Conservation (phyloP, 1,284 basidiomycete genomes). For the Fistulina hepatica region DNA sequence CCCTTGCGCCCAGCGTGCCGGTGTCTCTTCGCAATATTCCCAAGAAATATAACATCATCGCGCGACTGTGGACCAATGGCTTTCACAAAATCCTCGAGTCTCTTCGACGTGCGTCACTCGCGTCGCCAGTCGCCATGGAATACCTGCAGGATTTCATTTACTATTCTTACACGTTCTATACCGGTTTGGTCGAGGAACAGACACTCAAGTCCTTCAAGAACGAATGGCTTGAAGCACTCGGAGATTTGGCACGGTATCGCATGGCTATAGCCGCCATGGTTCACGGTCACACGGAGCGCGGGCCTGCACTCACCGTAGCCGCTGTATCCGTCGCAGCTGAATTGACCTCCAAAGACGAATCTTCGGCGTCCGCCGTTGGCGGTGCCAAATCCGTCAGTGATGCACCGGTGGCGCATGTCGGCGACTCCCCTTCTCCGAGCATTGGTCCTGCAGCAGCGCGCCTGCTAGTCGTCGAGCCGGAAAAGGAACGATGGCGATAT, state of each 20-base stretch:
- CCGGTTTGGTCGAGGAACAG: conserved; percentile 78
- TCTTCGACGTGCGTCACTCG: conserved; percentile 70
- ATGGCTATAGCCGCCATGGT: conserved; percentile 83
- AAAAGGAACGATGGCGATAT: conserved; percentile 85
- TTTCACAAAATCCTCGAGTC: conserved; percentile 89
- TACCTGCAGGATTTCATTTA: conserved; percentile 88
- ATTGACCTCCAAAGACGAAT: too few relatives aligned
- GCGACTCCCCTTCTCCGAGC: conserved; percentile 60
- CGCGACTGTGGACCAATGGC: conserved; percentile 84
- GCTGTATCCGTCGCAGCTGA: conserved; percentile 33
- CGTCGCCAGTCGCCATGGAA: conserved; percentile 53
- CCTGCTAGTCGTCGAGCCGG: conserved; percentile 78
- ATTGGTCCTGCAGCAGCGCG: conserved; percentile 85
- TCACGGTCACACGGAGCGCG: conserved; percentile 5
- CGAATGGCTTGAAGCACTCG: conserved; percentile 92
- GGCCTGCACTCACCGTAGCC: conserved; percentile 31
- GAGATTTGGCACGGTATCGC: conserved; percentile 88
- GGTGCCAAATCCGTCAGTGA: conserved; percentile 37
- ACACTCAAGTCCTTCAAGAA: conserved; percentile 61
- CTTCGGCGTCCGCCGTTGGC: conserved; percentile 18
- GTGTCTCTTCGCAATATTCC: conserved; percentile 83
- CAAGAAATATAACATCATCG: conserved; percentile 90
- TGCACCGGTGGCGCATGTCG: conserved; percentile 43
- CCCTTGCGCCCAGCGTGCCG: conserved; percentile 79
- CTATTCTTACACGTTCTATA: conserved; percentile 92